Evolutionary conservation across 345 rosid species (phyloP).

Genomic region (Diplotaxis tenuifolia): DNA sequence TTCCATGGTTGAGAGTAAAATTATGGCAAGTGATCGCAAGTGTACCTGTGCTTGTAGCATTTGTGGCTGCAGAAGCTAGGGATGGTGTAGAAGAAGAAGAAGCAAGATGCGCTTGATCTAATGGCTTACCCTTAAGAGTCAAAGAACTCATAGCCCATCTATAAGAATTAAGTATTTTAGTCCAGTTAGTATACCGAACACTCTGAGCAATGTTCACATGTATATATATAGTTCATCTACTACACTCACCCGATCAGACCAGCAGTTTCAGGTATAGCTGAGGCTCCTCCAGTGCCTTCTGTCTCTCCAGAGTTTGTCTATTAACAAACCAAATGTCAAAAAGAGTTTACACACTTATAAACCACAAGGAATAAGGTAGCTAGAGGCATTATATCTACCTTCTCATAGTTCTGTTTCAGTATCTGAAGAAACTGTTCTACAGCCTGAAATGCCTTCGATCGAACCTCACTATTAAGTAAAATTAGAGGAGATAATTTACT

Average conservation of each 20-base stretch:
- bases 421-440: slow-evolving; percentile 89
- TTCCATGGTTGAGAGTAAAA: not conserved
- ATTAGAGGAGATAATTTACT: slow-evolving; percentile 21
- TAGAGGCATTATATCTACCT: slow-evolving; percentile 43
- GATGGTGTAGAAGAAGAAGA: slow-evolving; percentile 51
- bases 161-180: slow-evolving; percentile 17
- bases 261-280: slow-evolving; percentile 80
- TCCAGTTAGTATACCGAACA: not conserved
- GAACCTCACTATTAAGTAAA: slow-evolving; percentile 73
- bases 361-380: not conserved
- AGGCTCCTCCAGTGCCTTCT: slow-evolving; percentile 51
- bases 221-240: too few relatives aligned
- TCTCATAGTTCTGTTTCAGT: slow-evolving; percentile 75
- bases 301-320: slow-evolving; percentile 66
- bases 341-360: not conserved
- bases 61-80: slow-evolving; percentile 53
- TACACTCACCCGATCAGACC: slow-evolving; percentile 82
- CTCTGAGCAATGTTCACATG: not conserved
- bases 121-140: slow-evolving; percentile 87
- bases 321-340: slow-evolving; percentile 1
- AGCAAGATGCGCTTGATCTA: slow-evolving; percentile 73
- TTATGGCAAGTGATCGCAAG: slow-evolving; percentile 5
- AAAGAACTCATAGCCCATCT: slow-evolving; percentile 99
- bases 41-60: slow-evolving; percentile 65
- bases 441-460: slow-evolving; percentile 91